Evolutionary conservation across 768 basidiomycete genomes (phyloP).

Genomic region (Phanerochaete sordida): DNA sequence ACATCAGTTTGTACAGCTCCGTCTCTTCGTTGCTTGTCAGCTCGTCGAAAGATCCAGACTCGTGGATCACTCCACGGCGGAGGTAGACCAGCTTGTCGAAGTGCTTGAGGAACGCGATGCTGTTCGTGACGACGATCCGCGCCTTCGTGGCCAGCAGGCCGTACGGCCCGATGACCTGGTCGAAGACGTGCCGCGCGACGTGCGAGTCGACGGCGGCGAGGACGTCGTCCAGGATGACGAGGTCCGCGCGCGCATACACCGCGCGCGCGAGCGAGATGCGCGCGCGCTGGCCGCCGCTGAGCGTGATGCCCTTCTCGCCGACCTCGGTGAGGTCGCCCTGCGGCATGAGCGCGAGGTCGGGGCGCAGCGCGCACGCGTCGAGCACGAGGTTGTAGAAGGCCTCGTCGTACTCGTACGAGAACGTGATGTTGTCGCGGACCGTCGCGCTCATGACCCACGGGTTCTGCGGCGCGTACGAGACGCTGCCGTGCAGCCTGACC

Average conservation of each 20-base stretch:
- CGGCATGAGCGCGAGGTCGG: constrained; percentile 75
- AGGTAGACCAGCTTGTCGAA: constrained; percentile 76
- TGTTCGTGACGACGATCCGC: constrained; percentile 83
- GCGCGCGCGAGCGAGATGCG: constrained; percentile 83
- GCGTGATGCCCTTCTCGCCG: constrained; percentile 71
- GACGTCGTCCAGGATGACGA: constrained; percentile 89
- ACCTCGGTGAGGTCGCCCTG: constrained; percentile 85
- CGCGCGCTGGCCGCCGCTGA: constrained; percentile 84
- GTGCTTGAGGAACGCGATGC: constrained; percentile 75
- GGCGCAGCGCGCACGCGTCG: constrained; percentile 84
- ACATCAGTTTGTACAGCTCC: constrained; percentile 77
- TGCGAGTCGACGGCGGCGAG: constrained; percentile 85
- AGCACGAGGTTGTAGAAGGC: constrained; percentile 79
- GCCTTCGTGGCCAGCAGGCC: constrained; percentile 83
- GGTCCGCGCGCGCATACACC: constrained; percentile 87
- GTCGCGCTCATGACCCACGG: constrained; percentile 89
- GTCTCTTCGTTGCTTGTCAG: constrained; percentile 58
- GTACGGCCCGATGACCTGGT: constrained; percentile 82
- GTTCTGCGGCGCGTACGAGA: constrained; percentile 85
- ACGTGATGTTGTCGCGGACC: constrained; percentile 87
- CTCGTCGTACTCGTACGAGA: constrained; percentile 87
- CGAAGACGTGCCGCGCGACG: constrained; percentile 84
- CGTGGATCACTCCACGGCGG: constrained; percentile 79
- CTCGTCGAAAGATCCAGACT: constrained; percentile 62
- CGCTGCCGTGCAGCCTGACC: constrained; percentile 60